phyloP scores from a whole-genome alignment of 2,329 filamentous ascomycete genomes.

The Pyrenophora tritici-repentis region DNA sequence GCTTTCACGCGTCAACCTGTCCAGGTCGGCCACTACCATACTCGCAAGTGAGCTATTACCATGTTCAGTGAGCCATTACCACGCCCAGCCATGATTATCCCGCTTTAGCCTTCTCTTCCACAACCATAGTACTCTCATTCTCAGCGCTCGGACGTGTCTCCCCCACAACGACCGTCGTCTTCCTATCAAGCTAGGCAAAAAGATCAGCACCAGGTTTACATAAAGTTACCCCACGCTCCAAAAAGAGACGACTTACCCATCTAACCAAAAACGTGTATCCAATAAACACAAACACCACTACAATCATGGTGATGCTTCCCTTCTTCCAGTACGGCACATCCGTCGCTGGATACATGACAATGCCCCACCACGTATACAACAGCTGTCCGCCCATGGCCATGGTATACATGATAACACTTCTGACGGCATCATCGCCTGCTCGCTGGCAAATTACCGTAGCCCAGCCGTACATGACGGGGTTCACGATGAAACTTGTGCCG shows the following conservation, averaged over 20 bases:
- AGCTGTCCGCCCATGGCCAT: slow-evolving; percentile 47
- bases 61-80: too few relatives aligned
- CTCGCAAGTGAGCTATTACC: too few relatives aligned
- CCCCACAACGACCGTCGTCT: background rate
- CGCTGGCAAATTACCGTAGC: slow-evolving; percentile 45
- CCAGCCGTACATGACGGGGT: slow-evolving; percentile 48
- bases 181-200: slow-evolving; percentile 3
- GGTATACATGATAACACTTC: slow-evolving; percentile 47
- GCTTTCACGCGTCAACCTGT: too few relatives aligned
- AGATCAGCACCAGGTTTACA: background rate
- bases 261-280: slow-evolving; percentile 15
- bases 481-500: slow-evolving; percentile 47
- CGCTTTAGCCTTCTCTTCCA: slow-evolving; percentile 1
- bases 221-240: background rate
- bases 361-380: slow-evolving; percentile 54
- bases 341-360: slow-evolving; percentile 49
- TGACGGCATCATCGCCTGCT: slow-evolving; percentile 48
- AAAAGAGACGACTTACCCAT: slow-evolving; percentile 21
- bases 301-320: slow-evolving; percentile 45
- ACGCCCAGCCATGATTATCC: background rate
- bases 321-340: slow-evolving; percentile 52
- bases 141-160: background rate
- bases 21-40: too few relatives aligned
- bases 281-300: slow-evolving; percentile 25
- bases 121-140: background rate